A percentile compares a stretch with the other conserved stretches of the same genome.
phyloP scores from a whole-genome alignment of 495 filamentous ascomycete species.

The Cercophora sp. region DNA sequence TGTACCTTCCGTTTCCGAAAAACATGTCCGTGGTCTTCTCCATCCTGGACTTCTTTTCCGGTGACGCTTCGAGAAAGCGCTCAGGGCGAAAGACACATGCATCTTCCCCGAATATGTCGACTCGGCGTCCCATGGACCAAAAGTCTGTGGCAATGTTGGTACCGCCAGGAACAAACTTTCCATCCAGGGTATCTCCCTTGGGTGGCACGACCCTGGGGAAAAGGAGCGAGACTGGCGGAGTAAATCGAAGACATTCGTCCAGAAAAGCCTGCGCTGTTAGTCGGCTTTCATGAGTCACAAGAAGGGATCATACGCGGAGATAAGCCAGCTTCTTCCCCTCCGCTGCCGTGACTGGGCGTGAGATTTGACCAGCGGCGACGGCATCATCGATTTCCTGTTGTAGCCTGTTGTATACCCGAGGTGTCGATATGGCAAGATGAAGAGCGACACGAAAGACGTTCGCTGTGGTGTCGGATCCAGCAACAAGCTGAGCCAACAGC shows the following conservation, averaged over 20 bases:
- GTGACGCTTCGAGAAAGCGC: conserved; percentile 50
- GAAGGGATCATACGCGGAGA: too few species aligned
- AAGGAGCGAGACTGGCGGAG: conserved; percentile 32
- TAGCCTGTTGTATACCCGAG: conserved; percentile 45
- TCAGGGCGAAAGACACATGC: conserved; percentile 50
- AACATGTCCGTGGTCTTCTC: conserved; percentile 35
- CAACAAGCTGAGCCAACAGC: not conserved
- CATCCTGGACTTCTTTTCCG: conserved; percentile 33
- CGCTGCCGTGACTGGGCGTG: conserved; percentile 18
- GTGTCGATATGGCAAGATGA: conserved; percentile 45
- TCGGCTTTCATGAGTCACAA: too few species aligned
- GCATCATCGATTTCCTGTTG: conserved; percentile 53
- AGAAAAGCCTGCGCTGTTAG: conserved; percentile 46
- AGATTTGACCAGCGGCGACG: not conserved
- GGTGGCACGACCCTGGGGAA: conserved; percentile 45
- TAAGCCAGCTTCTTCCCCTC: conserved; percentile 41
- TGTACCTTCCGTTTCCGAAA: conserved; percentile 43
- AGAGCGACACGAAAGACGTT: conserved; percentile 53
- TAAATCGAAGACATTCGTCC: conserved; percentile 48
- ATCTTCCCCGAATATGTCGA: conserved; percentile 46
- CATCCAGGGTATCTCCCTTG: conserved; percentile 49
- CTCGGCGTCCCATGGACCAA: conserved; percentile 29
- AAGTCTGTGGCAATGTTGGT: conserved; percentile 49
- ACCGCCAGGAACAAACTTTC: conserved; percentile 48
- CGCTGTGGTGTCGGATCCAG: conserved; percentile 54